Evolutionary conservation across 208 protist species (phyloP).

Genomic region (Wallacemonas sp.): DNA sequence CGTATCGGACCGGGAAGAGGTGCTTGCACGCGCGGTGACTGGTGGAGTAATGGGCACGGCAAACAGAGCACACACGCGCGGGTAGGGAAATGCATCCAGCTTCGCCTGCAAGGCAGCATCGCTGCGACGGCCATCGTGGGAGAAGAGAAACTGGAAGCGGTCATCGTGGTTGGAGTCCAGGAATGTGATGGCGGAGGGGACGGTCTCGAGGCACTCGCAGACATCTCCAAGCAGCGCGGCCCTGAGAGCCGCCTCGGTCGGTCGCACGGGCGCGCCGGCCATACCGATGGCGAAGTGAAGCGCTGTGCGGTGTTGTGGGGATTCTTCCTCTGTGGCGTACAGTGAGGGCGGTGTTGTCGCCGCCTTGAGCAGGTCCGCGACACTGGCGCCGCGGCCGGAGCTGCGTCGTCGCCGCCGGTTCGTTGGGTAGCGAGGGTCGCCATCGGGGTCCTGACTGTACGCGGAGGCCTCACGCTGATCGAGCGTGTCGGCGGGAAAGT

Average conservation of each 20-base stretch:
- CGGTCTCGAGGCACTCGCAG: slow-evolving; percentile 7
- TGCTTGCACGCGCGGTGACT: neutral
- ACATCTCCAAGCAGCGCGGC: neutral
- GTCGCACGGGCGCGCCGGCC: neutral
- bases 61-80: slow-evolving; percentile 7
- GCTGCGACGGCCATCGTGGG: neutral
- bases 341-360: neutral
- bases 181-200: neutral
- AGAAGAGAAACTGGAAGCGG: slow-evolving; percentile 6
- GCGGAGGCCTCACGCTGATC: neutral
- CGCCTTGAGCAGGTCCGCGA: slow-evolving; percentile 1
- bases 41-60: neutral
- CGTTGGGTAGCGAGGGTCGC: slow-evolving; percentile 4
- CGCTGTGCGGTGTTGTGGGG: neutral
- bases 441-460: neutral
- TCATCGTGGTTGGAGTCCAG: slow-evolving; percentile 1
- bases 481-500: neutral
- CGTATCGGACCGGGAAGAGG: neutral
- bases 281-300: slow-evolving; percentile 9
- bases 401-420: slow-evolving; percentile 4
- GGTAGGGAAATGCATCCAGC: slow-evolving; percentile 1
- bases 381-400: neutral
- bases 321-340: neutral
- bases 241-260: neutral
- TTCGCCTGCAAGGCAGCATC: neutral